Percentiles rank a stretch among this genome's conserved stretches.
Evolutionary conservation across 1,284 basidiomycete species (phyloP).

Genomic region (Schizophyllum commune): DNA sequence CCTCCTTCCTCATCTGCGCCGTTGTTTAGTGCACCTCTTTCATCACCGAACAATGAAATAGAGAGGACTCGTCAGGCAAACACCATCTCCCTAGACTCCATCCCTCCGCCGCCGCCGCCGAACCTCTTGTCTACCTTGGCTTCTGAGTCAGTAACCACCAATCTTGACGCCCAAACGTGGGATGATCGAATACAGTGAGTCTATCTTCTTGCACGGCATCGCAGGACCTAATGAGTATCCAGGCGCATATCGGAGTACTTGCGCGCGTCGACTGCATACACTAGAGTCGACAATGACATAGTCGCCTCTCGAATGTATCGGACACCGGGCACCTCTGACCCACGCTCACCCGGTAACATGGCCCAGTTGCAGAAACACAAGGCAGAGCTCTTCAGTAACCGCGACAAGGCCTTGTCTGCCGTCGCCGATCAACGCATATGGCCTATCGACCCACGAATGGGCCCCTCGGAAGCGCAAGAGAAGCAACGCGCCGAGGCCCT

Average conservation of each 20-base stretch:
- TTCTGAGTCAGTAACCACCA: neutral
- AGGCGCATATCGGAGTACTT: neutral
- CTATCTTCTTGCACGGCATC: neutral
- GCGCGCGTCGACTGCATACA: neutral
- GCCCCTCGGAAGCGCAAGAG: neutral
- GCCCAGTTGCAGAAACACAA: neutral
- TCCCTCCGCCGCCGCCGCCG: neutral
- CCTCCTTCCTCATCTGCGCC: no score
- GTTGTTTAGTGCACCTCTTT: no score
- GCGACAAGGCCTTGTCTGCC: neutral
- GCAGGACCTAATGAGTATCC: neutral
- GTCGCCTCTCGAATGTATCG: neutral
- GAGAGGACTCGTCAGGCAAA: neutral
- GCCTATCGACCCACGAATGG: neutral
- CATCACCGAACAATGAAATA: no score
- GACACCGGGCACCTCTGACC: neutral
- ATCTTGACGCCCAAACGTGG: neutral
- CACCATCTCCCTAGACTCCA: neutral
- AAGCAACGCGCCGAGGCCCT: neutral
- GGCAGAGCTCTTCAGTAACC: neutral
- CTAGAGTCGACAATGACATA: neutral
- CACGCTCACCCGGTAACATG: neutral
- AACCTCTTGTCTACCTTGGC: neutral
- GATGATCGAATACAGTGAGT: neutral
- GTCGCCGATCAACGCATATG: neutral